Percentiles rank a stretch among this genome's conserved stretches.
Conservation (phyloP, 345 rosid genomes). For the Balakata baccata region DNA sequence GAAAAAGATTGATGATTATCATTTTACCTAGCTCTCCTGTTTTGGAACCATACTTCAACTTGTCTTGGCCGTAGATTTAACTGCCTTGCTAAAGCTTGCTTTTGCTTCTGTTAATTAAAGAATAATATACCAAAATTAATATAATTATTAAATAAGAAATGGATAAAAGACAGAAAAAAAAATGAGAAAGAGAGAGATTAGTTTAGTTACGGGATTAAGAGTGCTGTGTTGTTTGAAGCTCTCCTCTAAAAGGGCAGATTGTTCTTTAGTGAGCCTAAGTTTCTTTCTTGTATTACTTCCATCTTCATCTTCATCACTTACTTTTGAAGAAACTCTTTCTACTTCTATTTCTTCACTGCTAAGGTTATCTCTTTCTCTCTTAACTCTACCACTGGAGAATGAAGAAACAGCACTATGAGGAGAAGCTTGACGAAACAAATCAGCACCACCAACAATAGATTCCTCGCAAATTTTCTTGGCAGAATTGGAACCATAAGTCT, state of each 20-base stretch:
- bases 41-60: constrained; percentile 99
- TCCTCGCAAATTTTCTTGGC: constrained; percentile 20
- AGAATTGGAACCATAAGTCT: neutral
- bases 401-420: constrained; percentile 39
- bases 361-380: constrained; percentile 50
- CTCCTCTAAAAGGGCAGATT: constrained; percentile 48
- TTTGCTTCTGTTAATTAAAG: constrained; percentile 47
- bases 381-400: constrained; percentile 30
- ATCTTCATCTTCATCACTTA: constrained; percentile 34
- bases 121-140: neutral
- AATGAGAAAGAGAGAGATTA: neutral
- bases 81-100: constrained; percentile 70
- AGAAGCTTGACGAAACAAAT: constrained; percentile 47
- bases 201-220: constrained; percentile 50
- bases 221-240: constrained; percentile 50
- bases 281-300: constrained; percentile 62
- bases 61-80: constrained; percentile 85
- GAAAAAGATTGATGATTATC: neutral
- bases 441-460: constrained; percentile 18
- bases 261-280: constrained; percentile 52
- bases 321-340: constrained; percentile 26
- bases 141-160: too few relatives aligned
- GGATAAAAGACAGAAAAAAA: neutral
- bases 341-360: constrained; percentile 33
- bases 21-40: constrained; percentile 88